These are phyloP conservation scores for Aristolochia californica DNA, from an alignment of 164 flowering plant genomes.

Conservation along the genomic window DNA sequence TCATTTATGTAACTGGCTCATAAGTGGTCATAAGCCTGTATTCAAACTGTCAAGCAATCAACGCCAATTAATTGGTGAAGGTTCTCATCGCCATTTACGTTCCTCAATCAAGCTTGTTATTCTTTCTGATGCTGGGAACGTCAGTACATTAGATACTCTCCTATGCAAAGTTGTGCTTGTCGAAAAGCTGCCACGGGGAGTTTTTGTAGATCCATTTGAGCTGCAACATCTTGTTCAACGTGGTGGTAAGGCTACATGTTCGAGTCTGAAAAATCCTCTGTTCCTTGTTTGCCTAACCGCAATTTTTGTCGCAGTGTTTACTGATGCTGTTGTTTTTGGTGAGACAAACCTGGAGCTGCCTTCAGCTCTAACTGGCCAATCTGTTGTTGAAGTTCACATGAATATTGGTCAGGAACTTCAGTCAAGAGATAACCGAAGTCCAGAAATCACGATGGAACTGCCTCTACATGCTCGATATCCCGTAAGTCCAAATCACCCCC, in stretches of 20 bases:
- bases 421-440: slow-evolving; percentile 13
- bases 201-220: slow-evolving; percentile 95
- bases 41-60: slow-evolving; percentile 21
- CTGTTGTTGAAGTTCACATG: slow-evolving; percentile 70
- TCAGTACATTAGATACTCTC: slow-evolving; percentile 10
- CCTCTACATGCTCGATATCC: slow-evolving; percentile 89
- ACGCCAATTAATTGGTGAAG: slow-evolving; percentile 59
- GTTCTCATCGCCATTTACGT: slow-evolving; percentile 68
- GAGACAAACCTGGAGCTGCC: slow-evolving; percentile 91
- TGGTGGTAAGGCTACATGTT: slow-evolving; percentile 39
- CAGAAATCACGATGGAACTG: slow-evolving; percentile 41
- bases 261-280: not conserved
- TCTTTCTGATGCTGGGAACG: slow-evolving; percentile 11
- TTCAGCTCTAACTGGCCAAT: slow-evolving; percentile 48
- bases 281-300: not conserved
- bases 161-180: slow-evolving; percentile 37
- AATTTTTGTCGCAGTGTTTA: slow-evolving; percentile 35
- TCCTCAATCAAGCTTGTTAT: slow-evolving; percentile 33
- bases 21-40: slow-evolving; percentile 6
- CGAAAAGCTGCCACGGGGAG: slow-evolving; percentile 72
- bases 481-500: slow-evolving; percentile 27
- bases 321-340: slow-evolving; percentile 67
- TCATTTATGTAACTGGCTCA: slow-evolving; percentile 16
- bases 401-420: slow-evolving; percentile 23
- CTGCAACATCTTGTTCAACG: slow-evolving; percentile 70